Evolutionary conservation across 345 rosid species (phyloP).

Genomic region (Citrus mangshanensis): DNA sequence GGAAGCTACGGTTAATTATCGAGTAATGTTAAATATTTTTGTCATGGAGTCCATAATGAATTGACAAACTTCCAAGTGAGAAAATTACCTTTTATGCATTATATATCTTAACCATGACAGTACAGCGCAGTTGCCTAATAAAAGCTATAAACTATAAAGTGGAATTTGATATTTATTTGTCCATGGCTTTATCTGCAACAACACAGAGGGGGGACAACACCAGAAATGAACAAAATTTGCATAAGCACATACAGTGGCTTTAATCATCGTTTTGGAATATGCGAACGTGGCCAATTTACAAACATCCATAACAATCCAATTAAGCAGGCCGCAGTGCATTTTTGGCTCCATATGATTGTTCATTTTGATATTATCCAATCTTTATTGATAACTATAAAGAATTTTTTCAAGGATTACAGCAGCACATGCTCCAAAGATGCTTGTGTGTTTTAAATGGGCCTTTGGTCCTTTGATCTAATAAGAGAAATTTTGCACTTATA

Average conservation of each 20-base stretch:
- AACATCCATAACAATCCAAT: slow-evolving; percentile 6
- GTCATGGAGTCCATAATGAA: neutral
- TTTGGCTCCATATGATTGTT: neutral
- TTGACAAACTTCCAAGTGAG: neutral
- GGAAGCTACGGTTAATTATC: neutral
- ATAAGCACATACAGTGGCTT: neutral
- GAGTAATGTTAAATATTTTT: no score
- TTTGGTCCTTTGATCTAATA: fast-evolving
- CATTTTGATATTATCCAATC: neutral
- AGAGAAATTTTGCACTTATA: fast-evolving
- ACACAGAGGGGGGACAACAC: neutral
- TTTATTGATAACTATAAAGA: neutral
- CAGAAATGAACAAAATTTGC: neutral
- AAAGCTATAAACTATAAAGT: neutral
- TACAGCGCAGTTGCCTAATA: neutral
- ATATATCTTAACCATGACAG: neutral
- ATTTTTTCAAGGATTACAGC: neutral
- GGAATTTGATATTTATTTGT: neutral
- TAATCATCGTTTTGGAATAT: slow-evolving; percentile 5
- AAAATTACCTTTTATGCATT: neutral
- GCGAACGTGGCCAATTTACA: neutral
- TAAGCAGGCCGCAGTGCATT: neutral
- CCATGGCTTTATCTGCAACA: neutral
- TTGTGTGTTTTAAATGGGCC: no score
- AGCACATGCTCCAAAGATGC: neutral